Base-by-base conservation (phyloP, 305 asterid genomes). In the Fraxinus latifolia region DNA sequence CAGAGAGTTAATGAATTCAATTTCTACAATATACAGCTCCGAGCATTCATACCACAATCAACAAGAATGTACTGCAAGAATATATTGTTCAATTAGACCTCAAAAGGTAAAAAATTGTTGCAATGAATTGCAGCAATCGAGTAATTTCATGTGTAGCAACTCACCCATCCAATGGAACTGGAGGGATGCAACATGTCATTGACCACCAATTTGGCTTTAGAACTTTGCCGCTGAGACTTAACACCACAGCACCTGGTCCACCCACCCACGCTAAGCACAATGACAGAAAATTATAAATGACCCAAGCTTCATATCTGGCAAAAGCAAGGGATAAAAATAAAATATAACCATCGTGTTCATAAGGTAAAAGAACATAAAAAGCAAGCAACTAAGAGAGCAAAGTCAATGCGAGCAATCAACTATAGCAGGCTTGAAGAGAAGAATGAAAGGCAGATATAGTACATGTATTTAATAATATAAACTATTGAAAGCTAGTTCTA, bases 221-320 rank as follows among this genome's bases (percentile, higher is more conserved):
- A 88, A 85, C 83, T 83, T 95, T 93, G 5, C 99, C 99, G 68
- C 91, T 84, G 76, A 96, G 90, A 87, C 94, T 94, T 77, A 96
- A 79, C 82, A 96, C 99, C 81, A 94, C 98, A 82, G 99, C 93
- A 80, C 99, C 99, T 29, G 99, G 98, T 77, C 99, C 99, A 82
- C 99, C 99, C 42, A 96, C 98, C 99, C 99, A 96, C 79, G 95
- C 99, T 88, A 96, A 83, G 96, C 99, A 96, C 80, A 96, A 87
- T 3, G 99, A 96, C 37, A 96, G 93, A 89, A 96, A 96, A 89
- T 93, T 94, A 89, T 96, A 96, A 79, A 96, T 96, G 90, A 96
- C 99, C 99, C 99, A 96, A 76, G 99, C 99, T 92, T 96, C 99
- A 85, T 96, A 96, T 84, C 99, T 96, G 74, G 74, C 21, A 9